Evolutionary conservation across 768 basidiomycete genomes (phyloP).

Genomic region (Lentinus brumalis): DNA sequence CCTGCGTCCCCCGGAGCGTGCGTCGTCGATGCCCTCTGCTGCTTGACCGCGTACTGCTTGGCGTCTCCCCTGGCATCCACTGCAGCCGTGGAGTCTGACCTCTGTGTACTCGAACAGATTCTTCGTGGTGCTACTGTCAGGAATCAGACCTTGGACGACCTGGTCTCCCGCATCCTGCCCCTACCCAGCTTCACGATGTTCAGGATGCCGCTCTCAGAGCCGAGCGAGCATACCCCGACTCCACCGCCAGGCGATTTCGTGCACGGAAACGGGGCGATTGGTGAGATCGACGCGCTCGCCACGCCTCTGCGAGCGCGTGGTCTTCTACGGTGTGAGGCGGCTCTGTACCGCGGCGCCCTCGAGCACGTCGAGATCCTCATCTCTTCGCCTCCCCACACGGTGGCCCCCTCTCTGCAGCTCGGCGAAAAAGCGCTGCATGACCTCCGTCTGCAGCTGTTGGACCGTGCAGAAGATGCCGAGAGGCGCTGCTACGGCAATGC

Average conservation of each 20-base stretch:
- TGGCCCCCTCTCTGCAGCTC: slow-evolving; percentile 19
- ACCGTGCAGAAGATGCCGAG: slow-evolving; percentile 54
- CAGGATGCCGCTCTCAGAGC: slow-evolving; percentile 7
- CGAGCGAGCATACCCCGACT: slow-evolving; percentile 6
- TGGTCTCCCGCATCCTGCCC: slow-evolving; percentile 16
- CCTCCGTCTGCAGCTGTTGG: slow-evolving; percentile 45
- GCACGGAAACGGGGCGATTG: slow-evolving; percentile 8
- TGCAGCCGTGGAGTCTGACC: not conserved
- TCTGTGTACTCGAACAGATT: not conserved
- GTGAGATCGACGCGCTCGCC: slow-evolving; percentile 31
- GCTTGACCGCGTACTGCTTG: slow-evolving; percentile 17
- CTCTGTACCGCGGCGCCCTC: slow-evolving; percentile 54
- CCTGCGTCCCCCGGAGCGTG: slow-evolving; percentile 6
- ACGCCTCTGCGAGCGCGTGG: slow-evolving; percentile 34
- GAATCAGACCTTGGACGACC: slow-evolving; percentile 16
- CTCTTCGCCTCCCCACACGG: slow-evolving; percentile 18
- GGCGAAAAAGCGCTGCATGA: slow-evolving; percentile 28
- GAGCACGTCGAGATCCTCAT: slow-evolving; percentile 43
- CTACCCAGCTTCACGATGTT: slow-evolving; percentile 8
- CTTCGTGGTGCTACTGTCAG: slow-evolving; percentile 9
- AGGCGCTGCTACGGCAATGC: slow-evolving; percentile 42
- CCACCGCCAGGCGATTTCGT: slow-evolving; percentile 8
- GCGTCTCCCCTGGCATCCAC: slow-evolving; percentile 4
- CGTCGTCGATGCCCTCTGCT: slow-evolving; percentile 14
- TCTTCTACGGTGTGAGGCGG: slow-evolving; percentile 48